These are phyloP conservation scores for Mycena floridula DNA, from an alignment of 768 basidiomycete genomes.

Conservation along the genomic window DNA sequence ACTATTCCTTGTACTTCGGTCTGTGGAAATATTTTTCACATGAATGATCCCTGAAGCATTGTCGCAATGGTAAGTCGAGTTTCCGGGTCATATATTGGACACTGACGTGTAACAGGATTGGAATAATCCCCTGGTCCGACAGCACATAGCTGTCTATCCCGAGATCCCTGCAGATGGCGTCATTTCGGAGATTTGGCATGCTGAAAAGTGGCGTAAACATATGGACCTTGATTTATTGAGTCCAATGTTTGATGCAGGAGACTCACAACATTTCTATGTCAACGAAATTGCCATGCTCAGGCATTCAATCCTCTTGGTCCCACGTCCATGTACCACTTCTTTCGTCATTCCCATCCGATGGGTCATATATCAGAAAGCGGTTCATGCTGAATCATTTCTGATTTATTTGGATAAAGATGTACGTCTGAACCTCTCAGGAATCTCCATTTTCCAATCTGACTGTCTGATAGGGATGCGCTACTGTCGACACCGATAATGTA, in stretches of 20 bases:
- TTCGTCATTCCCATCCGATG: constrained; percentile 16
- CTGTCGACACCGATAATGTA: too few species aligned
- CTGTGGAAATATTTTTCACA: constrained; percentile 12
- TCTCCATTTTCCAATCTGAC: too few species aligned
- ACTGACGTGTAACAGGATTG: constrained; percentile 10
- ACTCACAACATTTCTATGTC: constrained; percentile 12
- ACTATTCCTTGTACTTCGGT: constrained; percentile 5
- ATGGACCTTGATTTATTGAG: constrained; percentile 1
- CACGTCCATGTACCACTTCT: too few species aligned
- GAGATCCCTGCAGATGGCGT: constrained; percentile 10
- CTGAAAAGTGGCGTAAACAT: constrained; percentile 6
- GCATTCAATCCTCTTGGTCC: constrained; percentile 12
- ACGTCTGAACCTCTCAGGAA: too few species aligned
- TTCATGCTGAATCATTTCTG: too few species aligned
- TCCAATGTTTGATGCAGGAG: constrained; percentile 6
- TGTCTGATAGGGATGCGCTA: too few species aligned
- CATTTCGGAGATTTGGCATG: constrained; percentile 12
- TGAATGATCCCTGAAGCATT: constrained; percentile 11
- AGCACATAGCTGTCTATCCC: constrained; percentile 10
- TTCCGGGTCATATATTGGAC: background rate
- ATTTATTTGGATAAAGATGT: too few species aligned
- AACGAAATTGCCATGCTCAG: constrained; percentile 11
- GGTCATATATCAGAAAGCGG: constrained; percentile 5
- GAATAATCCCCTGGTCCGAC: constrained; percentile 9
- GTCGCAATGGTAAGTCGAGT: constrained; percentile 5